A percentile compares a stretch with the other conserved stretches of the same genome.
These are phyloP conservation scores for Fusarium sp. DNA, from an alignment of 2,329 filamentous ascomycete species.

Conservation along the genomic window DNA sequence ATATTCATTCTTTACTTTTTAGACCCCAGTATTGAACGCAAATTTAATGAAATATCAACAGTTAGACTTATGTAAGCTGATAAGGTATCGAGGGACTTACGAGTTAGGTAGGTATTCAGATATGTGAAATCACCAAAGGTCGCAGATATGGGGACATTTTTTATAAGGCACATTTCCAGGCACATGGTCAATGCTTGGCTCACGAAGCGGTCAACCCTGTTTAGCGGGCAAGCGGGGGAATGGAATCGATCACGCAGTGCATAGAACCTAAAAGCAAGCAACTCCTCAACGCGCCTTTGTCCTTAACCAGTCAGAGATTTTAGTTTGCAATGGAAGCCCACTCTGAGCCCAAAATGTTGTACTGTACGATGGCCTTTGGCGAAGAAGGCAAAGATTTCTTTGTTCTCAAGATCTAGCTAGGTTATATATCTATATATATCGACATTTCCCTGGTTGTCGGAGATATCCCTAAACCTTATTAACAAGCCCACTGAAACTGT, in stretches of 20 bases:
- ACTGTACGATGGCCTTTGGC: not conserved
- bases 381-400: not conserved
- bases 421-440: not conserved
- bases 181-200: not conserved
- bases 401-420: not conserved
- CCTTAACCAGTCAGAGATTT: slow-evolving; percentile 1
- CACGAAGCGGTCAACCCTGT: slow-evolving; percentile 6
- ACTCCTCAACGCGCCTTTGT: slow-evolving; percentile 1
- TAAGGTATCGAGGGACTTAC: no score
- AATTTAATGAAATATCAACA: no score
- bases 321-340: slow-evolving; percentile 3
- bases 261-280: slow-evolving; percentile 11
- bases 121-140: no score
- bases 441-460: not conserved
- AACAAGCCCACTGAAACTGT: not conserved
- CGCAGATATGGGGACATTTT: no score
- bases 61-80: no score
- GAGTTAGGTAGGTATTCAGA: no score
- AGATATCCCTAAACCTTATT: not conserved
- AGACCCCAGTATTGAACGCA: no score
- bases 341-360: not conserved
- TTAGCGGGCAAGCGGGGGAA: slow-evolving; percentile 12
- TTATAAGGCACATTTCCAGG: not conserved
- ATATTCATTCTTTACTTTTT: no score
- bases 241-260: slow-evolving; percentile 5